Conservation (phyloP, 2,329 filamentous ascomycete genomes). For the Alternaria infectoria region DNA sequence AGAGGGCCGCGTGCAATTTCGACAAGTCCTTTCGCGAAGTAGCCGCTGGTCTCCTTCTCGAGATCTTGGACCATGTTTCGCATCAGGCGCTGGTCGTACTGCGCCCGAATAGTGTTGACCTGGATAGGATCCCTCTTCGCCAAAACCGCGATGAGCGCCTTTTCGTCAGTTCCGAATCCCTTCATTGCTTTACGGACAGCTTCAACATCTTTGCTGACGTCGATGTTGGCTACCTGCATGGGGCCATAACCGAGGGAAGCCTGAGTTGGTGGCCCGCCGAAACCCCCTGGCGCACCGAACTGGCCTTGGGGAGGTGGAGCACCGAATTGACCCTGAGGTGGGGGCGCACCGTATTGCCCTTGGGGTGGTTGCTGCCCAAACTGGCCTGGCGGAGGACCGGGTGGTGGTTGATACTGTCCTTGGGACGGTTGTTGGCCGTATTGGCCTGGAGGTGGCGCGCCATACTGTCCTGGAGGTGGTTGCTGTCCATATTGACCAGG, state of each 20-base stretch:
- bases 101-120: constrained; percentile 66
- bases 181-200: constrained; percentile 85
- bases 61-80: constrained; percentile 76
- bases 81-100: constrained; percentile 67
- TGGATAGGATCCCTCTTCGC: constrained; percentile 79
- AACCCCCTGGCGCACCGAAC: constrained; percentile 30
- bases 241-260: constrained; percentile 76
- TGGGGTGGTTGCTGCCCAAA: constrained; percentile 31
- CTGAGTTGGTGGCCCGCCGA: constrained; percentile 47
- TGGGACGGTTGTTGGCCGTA: constrained; percentile 32
- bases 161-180: constrained; percentile 89
- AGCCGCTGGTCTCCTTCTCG: constrained; percentile 74
- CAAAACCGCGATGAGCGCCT: constrained; percentile 72
- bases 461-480: constrained; percentile 32
- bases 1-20: constrained; percentile 81
- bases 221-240: constrained; percentile 63
- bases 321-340: constrained; percentile 35
- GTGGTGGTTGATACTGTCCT: constrained; percentile 35
- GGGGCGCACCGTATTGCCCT: constrained; percentile 16
- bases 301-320: constrained; percentile 47
- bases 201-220: constrained; percentile 73
- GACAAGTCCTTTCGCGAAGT: constrained; percentile 76
- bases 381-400: constrained; percentile 29
- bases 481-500: constrained; percentile 37
- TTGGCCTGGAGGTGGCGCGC: constrained; percentile 17